Conservation (phyloP, 179 eudicot species). For the Beta lomatogona region DNA sequence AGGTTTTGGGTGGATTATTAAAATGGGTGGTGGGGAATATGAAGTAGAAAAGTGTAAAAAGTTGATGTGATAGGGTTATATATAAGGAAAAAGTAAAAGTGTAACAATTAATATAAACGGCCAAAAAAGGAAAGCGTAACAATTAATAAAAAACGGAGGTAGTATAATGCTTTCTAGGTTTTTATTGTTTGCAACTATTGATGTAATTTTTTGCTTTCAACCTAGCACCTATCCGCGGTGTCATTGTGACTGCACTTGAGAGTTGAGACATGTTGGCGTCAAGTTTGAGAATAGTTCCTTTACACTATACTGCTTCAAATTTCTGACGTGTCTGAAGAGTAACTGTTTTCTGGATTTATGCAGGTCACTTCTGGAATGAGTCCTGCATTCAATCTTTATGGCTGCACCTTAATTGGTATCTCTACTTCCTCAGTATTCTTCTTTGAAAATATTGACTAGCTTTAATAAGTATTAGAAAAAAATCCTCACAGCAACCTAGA, state of each 20-base stretch:
- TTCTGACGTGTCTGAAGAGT: not conserved
- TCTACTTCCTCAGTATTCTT: not conserved
- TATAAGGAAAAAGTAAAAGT: too few species aligned
- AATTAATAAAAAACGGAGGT: too few species aligned
- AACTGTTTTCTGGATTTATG: conserved; percentile 2
- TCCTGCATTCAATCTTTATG: conserved; percentile 89
- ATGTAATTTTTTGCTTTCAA: not conserved
- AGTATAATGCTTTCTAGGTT: conserved; percentile 1
- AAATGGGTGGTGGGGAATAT: too few species aligned
- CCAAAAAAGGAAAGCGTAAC: too few species aligned
- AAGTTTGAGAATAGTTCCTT: not conserved
- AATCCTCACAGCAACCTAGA: not conserved
- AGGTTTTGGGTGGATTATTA: too few species aligned
- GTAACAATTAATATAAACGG: too few species aligned
- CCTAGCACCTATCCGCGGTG: not conserved
- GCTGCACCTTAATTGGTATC: conserved; percentile 93
- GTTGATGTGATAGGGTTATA: too few species aligned
- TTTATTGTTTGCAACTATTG: not conserved
- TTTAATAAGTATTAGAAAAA: not conserved
- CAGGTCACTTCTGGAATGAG: conserved; percentile 99
- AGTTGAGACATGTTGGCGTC: not conserved
- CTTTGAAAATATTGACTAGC: not conserved
- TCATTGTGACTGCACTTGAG: not conserved
- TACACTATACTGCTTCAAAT: not conserved
- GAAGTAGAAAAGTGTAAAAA: too few species aligned